Evolutionary conservation across 2,329 filamentous ascomycete species (phyloP).

Genomic region (Fusarium multiceps): DNA sequence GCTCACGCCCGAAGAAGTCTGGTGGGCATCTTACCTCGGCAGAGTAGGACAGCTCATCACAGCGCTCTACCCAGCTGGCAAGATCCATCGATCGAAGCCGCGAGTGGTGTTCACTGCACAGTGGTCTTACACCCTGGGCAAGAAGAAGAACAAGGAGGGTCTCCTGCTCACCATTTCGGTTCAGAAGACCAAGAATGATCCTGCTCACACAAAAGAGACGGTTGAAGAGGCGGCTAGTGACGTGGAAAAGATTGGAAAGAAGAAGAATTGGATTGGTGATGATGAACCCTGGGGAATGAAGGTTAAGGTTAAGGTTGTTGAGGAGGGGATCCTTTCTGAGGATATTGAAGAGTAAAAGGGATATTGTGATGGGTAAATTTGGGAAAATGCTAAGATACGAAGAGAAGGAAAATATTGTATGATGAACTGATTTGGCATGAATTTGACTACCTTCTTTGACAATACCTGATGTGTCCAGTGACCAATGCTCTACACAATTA

Average conservation of each 20-base stretch:
- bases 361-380: not conserved
- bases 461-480: not conserved
- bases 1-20: conserved; percentile 64
- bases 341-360: not conserved
- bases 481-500: not conserved
- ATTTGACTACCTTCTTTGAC: not conserved
- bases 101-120: conserved; percentile 54
- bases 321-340: conserved; percentile 47
- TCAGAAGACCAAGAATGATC: conserved; percentile 51
- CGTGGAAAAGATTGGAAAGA: conserved; percentile 68
- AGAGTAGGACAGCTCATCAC: conserved; percentile 68
- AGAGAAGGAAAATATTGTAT: not conserved
- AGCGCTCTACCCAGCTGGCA: conserved; percentile 70
- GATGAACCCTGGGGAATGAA: conserved; percentile 54
- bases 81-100: conserved; percentile 53
- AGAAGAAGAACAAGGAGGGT: conserved; percentile 53
- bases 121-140: conserved; percentile 57
- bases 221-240: conserved; percentile 54
- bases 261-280: conserved; percentile 63
- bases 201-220: conserved; percentile 54
- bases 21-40: conserved; percentile 75
- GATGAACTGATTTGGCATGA: not conserved
- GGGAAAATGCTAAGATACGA: not conserved
- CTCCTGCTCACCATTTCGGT: conserved; percentile 59
- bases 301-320: conserved; percentile 50